A percentile compares a stretch with the other conserved stretches of the same genome.
Conservation (phyloP, 768 basidiomycete species). For the Lactarius akahatsu region DNA sequence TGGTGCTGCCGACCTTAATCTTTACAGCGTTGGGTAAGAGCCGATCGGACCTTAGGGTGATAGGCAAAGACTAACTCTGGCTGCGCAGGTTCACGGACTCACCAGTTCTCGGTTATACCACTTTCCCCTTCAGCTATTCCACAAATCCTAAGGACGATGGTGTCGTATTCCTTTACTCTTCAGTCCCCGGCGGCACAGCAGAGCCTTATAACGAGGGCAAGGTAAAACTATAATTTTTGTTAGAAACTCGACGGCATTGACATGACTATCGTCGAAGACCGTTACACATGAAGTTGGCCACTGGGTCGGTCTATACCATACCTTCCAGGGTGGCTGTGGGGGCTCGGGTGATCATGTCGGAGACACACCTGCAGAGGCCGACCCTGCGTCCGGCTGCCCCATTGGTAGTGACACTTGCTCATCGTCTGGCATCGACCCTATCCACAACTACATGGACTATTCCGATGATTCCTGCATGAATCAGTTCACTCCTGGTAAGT, state of each 20-base stretch:
- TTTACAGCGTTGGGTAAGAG: constrained; percentile 50
- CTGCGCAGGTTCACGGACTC: constrained; percentile 40
- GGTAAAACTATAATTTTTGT: background rate
- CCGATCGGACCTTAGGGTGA: constrained; percentile 18
- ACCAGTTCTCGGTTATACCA: constrained; percentile 53
- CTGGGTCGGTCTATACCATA: constrained; percentile 60
- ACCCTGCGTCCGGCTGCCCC: constrained; percentile 42
- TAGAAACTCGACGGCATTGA: background rate
- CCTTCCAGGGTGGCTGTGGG: constrained; percentile 54
- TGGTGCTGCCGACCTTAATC: constrained; percentile 43
- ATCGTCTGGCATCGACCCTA: constrained; percentile 40
- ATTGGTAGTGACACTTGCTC: constrained; percentile 35
- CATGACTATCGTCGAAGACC: constrained; percentile 35
- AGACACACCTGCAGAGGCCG: constrained; percentile 52
- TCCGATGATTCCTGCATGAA: constrained; percentile 51
- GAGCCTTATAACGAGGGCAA: constrained; percentile 40
- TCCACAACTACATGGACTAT: constrained; percentile 59
- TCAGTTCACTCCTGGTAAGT: constrained; percentile 46
- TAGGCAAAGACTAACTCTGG: background rate
- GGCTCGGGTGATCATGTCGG: constrained; percentile 44
- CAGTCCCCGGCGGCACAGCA: constrained; percentile 43
- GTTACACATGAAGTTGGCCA: constrained; percentile 60
- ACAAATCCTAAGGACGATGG: constrained; percentile 46
- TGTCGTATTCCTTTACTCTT: constrained; percentile 40
- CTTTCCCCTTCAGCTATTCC: constrained; percentile 48